A percentile compares a stretch with the other conserved stretches of the same genome.
Conservation (phyloP, 202 grass and related monocot species). For the Schoenoplectus tabernaemontani region DNA sequence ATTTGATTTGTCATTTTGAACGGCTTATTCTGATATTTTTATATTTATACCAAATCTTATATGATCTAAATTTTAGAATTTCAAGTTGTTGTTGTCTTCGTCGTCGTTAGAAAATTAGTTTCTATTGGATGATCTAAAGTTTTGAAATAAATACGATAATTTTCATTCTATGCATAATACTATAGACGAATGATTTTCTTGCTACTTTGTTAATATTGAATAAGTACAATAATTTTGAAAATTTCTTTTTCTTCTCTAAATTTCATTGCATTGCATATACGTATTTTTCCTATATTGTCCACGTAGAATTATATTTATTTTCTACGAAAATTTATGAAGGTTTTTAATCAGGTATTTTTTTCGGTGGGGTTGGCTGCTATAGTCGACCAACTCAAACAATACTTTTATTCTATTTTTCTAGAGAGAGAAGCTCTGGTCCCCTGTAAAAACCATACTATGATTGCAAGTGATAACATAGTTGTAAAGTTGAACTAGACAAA, state of each 20-base stretch:
- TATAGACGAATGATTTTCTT: too few species aligned
- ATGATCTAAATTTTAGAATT: too few species aligned
- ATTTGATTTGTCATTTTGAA: too few species aligned
- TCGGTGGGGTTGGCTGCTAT: constrained; percentile 8
- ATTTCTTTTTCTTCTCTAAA: background rate
- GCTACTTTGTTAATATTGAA: background rate
- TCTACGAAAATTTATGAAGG: background rate
- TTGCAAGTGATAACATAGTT: constrained; percentile 6
- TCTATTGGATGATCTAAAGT: too few species aligned
- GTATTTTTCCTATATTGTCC: background rate
- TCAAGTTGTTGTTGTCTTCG: too few species aligned
- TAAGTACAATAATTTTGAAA: background rate
- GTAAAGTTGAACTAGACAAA: constrained; percentile 24
- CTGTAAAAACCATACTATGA: background rate
- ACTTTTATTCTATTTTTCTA: background rate
- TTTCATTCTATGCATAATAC: too few species aligned
- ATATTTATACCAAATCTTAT: too few species aligned
- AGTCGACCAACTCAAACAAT: constrained; percentile 3
- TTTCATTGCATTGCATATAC: background rate
- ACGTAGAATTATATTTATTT: background rate
- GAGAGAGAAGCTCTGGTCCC: background rate
- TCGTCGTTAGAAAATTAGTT: too few species aligned
- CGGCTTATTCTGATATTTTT: too few species aligned
- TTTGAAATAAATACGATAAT: too few species aligned
- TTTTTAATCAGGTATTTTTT: background rate